Evolutionary conservation across 1,284 basidiomycete species (phyloP).

Genomic region (Pascua sp.): DNA sequence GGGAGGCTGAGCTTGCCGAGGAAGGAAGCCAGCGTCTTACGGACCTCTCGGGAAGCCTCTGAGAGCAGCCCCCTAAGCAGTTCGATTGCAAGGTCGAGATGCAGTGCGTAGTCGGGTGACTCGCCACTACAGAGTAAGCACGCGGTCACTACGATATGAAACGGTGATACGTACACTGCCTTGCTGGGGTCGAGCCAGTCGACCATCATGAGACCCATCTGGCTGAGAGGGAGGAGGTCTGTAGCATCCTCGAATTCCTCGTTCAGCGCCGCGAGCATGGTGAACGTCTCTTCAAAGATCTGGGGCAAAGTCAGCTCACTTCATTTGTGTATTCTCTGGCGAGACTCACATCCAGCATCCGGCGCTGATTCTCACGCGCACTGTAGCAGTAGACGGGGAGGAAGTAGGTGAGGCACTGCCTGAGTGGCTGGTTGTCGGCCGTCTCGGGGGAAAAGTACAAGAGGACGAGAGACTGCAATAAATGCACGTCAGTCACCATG

Average conservation of each 20-base stretch:
- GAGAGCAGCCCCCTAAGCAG: constrained; percentile 60
- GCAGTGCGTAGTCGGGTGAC: constrained; percentile 57
- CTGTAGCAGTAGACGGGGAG: constrained; percentile 92
- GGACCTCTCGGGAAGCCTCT: constrained; percentile 56
- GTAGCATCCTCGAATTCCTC: constrained; percentile 71
- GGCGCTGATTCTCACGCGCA: constrained; percentile 70
- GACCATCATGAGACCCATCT: constrained; percentile 77
- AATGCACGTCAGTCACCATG: constrained; percentile 70
- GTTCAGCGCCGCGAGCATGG: constrained; percentile 60
- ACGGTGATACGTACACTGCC: constrained; percentile 58
- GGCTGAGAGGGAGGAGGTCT: constrained; percentile 72
- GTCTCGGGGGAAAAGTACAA: constrained; percentile 88
- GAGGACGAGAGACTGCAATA: constrained; percentile 72
- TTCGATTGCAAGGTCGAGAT: constrained; percentile 73
- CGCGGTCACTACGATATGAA: too few relatives aligned
- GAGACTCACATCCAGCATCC: constrained; percentile 66
- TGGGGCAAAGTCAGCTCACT: constrained; percentile 36
- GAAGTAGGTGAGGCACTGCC: constrained; percentile 94
- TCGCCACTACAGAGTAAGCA: constrained; percentile 30
- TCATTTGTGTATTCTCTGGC: not conserved
- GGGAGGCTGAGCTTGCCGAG: constrained; percentile 75
- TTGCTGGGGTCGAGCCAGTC: constrained; percentile 94
- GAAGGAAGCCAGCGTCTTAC: constrained; percentile 75
- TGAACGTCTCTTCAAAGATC: constrained; percentile 75
- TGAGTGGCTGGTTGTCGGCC: constrained; percentile 73